Percentiles rank a stretch among this genome's conserved stretches.
phyloP scores from a whole-genome alignment of 495 filamentous ascomycete species.

The Glarea lozoyensis region DNA sequence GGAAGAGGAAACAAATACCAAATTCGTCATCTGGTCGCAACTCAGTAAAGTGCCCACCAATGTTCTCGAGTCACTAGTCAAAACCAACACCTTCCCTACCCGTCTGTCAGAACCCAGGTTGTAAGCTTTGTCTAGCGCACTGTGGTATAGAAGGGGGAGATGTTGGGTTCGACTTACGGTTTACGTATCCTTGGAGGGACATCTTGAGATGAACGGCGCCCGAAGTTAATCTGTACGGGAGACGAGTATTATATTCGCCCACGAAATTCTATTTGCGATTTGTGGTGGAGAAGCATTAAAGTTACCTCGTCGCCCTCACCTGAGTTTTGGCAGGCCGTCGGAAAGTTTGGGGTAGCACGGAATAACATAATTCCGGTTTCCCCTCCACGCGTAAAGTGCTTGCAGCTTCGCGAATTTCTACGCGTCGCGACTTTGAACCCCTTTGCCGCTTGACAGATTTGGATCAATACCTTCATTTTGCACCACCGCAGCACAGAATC shows the following conservation, averaged over 20 bases:
- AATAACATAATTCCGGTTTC: too few relatives aligned
- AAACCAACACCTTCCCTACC: slow-evolving; percentile 79
- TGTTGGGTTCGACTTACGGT: slow-evolving; percentile 15
- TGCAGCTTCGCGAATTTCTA: too few relatives aligned
- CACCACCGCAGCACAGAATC: not conserved
- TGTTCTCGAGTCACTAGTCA: slow-evolving; percentile 89
- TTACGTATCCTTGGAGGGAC: slow-evolving; percentile 23
- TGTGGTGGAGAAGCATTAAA: too few relatives aligned
- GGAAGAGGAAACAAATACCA: slow-evolving; percentile 36
- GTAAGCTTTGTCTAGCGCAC: slow-evolving; percentile 18
- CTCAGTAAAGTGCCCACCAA: slow-evolving; percentile 74
- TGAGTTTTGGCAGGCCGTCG: too few relatives aligned
- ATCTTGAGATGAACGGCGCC: slow-evolving; percentile 10
- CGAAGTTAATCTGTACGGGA: too few relatives aligned
- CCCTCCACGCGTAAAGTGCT: too few relatives aligned
- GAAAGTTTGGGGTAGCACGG: too few relatives aligned
- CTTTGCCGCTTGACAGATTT: too few relatives aligned
- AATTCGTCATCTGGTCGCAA: slow-evolving; percentile 88
- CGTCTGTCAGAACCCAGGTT: slow-evolving; percentile 25
- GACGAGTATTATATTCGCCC: too few relatives aligned
- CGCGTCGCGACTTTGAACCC: too few relatives aligned
- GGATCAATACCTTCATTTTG: not conserved
- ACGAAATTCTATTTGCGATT: too few relatives aligned
- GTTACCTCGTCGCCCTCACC: too few relatives aligned
- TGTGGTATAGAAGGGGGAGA: not conserved